Conservation (phyloP, 495 filamentous ascomycete species). For the Neurospora sublineolata region DNA sequence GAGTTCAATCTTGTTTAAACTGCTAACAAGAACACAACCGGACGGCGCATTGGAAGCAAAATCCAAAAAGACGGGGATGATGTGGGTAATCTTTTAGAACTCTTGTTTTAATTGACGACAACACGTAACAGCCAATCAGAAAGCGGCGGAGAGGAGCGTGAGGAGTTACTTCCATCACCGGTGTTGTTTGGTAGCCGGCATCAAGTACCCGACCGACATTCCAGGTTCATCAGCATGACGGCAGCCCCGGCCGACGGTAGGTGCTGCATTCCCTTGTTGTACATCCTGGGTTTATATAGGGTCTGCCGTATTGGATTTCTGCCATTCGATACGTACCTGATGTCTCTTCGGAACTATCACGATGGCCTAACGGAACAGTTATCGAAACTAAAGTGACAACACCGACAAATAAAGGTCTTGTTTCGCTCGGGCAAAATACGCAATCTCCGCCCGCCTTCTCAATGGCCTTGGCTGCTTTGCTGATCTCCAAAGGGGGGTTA, state of each 20-base stretch:
- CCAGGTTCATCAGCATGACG: neutral
- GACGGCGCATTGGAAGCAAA: neutral
- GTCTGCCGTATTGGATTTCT: neutral
- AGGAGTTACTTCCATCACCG: neutral
- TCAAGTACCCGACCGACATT: neutral
- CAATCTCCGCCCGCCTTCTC: neutral
- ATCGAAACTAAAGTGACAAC: neutral
- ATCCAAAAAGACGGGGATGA: neutral
- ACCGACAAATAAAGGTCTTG: neutral
- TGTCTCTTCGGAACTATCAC: neutral
- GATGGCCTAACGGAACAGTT: neutral
- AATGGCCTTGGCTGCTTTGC: neutral
- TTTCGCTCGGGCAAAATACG: neutral
- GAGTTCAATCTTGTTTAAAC: neutral
- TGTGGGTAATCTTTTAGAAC: neutral
- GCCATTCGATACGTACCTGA: neutral
- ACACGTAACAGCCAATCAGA: neutral
- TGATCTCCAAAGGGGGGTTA: neutral
- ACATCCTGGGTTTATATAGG: neutral
- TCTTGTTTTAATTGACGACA: neutral
- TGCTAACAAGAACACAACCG: neutral
- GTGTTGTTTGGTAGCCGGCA: neutral
- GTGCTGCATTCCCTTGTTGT: neutral
- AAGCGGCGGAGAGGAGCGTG: neutral
- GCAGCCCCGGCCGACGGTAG: neutral